Evolutionary conservation across 2,329 filamentous ascomycete species (phyloP), one percentile per base, ranked within the genome.

Genomic region (Ascochyta fabae): DNA sequence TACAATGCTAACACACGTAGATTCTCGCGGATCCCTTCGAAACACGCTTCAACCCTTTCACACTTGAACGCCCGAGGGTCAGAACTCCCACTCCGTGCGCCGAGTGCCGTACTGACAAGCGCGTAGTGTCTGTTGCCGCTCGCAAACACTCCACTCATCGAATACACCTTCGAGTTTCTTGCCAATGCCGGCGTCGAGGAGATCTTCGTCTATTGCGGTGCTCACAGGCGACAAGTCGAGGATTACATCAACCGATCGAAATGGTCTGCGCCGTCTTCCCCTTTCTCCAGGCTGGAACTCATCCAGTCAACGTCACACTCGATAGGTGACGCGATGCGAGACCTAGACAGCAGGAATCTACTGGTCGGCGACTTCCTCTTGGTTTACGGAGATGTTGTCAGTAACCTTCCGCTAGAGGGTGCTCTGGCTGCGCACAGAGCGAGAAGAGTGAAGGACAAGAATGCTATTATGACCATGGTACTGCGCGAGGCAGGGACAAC

Each of bases 391-490:
- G 95, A 99, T 74, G 84, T 98, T 24, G 88, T 99, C 45, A 91
- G 92, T 62, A 98, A 97, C 70, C 80, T 98, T 52, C 85, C 89
- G 16, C 86, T 99, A n/a, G 91, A 94, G 59, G 81, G 82, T 43
- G 89, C 90, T 8, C 79, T 99, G 47, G 86, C 87, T 3, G 87
- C 86, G 48, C 95, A 99, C 75, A 87, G 91, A 58, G 88, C 88
- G 51, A 88, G 95, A 56, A 86, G 92, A 56, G 85, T 88, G 70
- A 87, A 88, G 49, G 92, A 96, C 78, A 94, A 95, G 69, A 94
- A 96, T 73, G 92, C 94, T 34, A 96, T 97, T 77, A 98, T 99
- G 95, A 99, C 95, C 3, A 90, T 97, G 83, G 86, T 99, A 12
- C 79, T 98, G 56, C 85, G 92, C 41, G 89, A 93, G 72, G 90